Evolutionary conservation across 78 protist species (phyloP).

Genomic region (Andalucia godoyi): DNA sequence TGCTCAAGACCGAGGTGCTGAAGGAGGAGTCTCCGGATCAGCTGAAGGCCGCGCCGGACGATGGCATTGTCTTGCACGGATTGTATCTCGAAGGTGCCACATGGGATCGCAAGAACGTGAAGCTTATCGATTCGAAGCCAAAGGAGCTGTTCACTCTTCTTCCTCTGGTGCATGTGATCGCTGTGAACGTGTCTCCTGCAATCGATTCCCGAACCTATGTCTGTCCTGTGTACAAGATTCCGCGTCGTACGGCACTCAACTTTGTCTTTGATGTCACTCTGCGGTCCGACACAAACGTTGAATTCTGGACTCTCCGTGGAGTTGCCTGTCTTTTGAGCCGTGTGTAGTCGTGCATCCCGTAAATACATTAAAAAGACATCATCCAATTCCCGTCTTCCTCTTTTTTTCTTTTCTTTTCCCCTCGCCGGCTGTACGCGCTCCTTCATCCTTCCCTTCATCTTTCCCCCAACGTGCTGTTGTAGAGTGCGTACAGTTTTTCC

Average conservation of each 20-base stretch:
- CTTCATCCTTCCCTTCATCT: too few species aligned
- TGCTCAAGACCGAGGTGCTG: conserved; percentile 21
- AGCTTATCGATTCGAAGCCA: conserved; percentile 30
- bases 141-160: conserved; percentile 36
- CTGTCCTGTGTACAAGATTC: conserved; percentile 67
- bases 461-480: too few species aligned
- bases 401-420: too few species aligned
- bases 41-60: conserved; percentile 23
- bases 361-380: too few species aligned
- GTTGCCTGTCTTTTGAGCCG: too few species aligned
- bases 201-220: background rate
- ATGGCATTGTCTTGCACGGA: conserved; percentile 63
- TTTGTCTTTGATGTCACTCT: conserved; percentile 40
- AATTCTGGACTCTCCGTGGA: conserved; percentile 42
- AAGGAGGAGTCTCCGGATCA: conserved; percentile 22
- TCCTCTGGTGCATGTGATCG: conserved; percentile 47
- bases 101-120: conserved; percentile 37
- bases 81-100: conserved; percentile 63
- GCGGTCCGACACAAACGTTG: conserved; percentile 20
- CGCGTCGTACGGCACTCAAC: conserved; percentile 31
- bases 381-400: too few species aligned
- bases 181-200: conserved; percentile 5
- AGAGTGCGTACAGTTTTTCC: too few species aligned
- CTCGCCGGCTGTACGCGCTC: too few species aligned
- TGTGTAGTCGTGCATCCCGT: too few species aligned